Evolutionary conservation across 2,329 filamentous ascomycete genomes (phyloP), one percentile per base, ranked within the genome.

Genomic region (Fusarium torreyae): DNA sequence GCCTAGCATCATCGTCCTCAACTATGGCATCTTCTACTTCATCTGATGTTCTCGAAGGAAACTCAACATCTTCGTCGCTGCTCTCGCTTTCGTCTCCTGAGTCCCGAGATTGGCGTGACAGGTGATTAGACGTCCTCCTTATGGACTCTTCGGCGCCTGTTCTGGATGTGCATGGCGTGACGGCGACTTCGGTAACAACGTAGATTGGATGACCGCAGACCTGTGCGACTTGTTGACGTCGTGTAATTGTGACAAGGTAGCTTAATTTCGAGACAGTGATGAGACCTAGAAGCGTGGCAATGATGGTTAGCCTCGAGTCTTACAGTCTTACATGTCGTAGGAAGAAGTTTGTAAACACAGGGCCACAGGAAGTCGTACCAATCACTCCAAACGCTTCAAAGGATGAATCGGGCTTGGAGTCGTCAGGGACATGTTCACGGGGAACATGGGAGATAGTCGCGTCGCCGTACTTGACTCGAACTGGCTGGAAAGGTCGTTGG

Each of bases 191-290:
- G 43, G 92, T 96, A 63, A 98, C 89, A 39, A 94, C 90, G 79
- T 97, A 99, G 57, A 98, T 84, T 1, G 94, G 91, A 57, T 88
- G 90, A 7, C 93, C 94, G 69, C 91, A 89, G 50, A 98, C 89
- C 69, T 94, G 91, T 5, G 96, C 96, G 50, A 98, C 94, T 78
- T 97, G 93, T 75, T 97, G 88, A 46, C 95, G 92, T 60, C 90
- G 88, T 22, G 91, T 94, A 74, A 99, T 97, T 13, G 93, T 91
- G 60, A 99, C 88, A 8, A 99, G 87, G 79, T 95, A 98, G 68
- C 90, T 92, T 28, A 91, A 87, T 38, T 90, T 92, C 22, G 94
- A 92, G 63, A 98, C 88, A 36, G 90, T 93, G 44, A 99, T 87
- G 2, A 99, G 83, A 22, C 96, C 95, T 98, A 46, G 22, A 33